A percentile compares a stretch with the other conserved stretches of the same genome.
Evolutionary conservation across 2,329 filamentous ascomycete genomes (phyloP).

Genomic region (Drechslerella coelobrocha): DNA sequence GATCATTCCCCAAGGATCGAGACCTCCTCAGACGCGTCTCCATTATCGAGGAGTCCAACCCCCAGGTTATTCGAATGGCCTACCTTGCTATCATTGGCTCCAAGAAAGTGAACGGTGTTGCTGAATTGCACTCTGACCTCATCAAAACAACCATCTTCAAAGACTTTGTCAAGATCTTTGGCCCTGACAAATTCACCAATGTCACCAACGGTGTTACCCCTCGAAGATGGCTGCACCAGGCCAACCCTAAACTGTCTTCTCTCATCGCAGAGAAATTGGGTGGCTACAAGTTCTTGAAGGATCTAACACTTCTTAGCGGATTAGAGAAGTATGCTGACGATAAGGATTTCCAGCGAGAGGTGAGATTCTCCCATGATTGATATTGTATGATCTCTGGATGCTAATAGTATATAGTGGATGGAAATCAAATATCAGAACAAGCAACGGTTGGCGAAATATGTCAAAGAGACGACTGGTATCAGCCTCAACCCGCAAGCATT

Average conservation of each 20-base stretch:
- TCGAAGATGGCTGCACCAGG: slow-evolving; percentile 94
- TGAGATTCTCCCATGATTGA: slow-evolving; percentile 21
- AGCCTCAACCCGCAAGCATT: slow-evolving; percentile 84
- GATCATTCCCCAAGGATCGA: slow-evolving; percentile 84
- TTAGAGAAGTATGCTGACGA: slow-evolving; percentile 85
- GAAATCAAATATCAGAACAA: slow-evolving; percentile 98
- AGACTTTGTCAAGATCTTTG: slow-evolving; percentile 94
- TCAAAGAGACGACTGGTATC: slow-evolving; percentile 79
- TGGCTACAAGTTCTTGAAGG: slow-evolving; percentile 83
- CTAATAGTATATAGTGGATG: slow-evolving; percentile 67
- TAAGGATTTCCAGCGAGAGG: slow-evolving; percentile 83
- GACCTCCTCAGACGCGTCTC: slow-evolving; percentile 88
- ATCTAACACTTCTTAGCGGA: slow-evolving; percentile 83
- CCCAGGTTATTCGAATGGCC: slow-evolving; percentile 98
- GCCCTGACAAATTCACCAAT: slow-evolving; percentile 96
- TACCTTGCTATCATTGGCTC: slow-evolving; percentile 93
- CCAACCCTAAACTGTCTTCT: slow-evolving; percentile 89
- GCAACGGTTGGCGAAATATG: slow-evolving; percentile 86
- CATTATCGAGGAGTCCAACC: slow-evolving; percentile 94
- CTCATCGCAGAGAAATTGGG: slow-evolving; percentile 90
- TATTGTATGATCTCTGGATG: not conserved
- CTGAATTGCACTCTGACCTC: slow-evolving; percentile 94
- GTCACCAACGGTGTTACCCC: slow-evolving; percentile 98
- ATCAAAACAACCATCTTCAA: slow-evolving; percentile 99
- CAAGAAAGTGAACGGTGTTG: slow-evolving; percentile 98